These are phyloP conservation scores for Isabelozyma gotoi DNA, from an alignment of 805 yeast genomes.

Conservation along the genomic window DNA sequence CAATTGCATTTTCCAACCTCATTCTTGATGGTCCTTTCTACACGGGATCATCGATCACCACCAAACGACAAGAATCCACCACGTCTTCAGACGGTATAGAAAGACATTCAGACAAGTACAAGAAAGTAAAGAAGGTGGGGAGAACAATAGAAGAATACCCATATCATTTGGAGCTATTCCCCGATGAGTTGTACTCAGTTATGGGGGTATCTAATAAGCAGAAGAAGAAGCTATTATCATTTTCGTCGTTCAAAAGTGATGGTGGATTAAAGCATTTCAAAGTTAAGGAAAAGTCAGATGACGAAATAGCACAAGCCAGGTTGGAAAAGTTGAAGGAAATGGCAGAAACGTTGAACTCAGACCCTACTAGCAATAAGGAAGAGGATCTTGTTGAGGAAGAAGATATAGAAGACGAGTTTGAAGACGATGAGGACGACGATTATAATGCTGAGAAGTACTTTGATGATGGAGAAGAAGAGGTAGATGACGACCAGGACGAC, in stretches of 20 bases:
- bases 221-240: conserved; percentile 48
- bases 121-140: conserved; percentile 67
- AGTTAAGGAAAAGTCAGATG: conserved; percentile 25
- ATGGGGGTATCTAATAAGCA: conserved; percentile 63
- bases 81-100: conserved; percentile 61
- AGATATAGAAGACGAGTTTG: conserved; percentile 67
- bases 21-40: conserved; percentile 67
- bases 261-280: conserved; percentile 39
- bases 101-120: conserved; percentile 79
- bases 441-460: conserved; percentile 79
- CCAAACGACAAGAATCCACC: conserved; percentile 9
- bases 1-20: conserved; percentile 51
- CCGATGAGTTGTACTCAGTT: conserved; percentile 70
- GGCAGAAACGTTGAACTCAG: conserved; percentile 47
- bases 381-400: conserved; percentile 43
- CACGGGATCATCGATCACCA: conserved; percentile 51
- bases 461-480: conserved; percentile 65
- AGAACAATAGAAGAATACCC: conserved; percentile 79
- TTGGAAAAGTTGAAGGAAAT: conserved; percentile 40
- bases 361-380: conserved; percentile 35
- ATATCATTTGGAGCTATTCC: conserved; percentile 67
- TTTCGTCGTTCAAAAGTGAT: conserved; percentile 34
- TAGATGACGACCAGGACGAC: conserved; percentile 60
- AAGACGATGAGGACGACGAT: conserved; percentile 75
- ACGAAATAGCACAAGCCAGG: conserved; percentile 38